Base-by-base conservation (phyloP, 1,139 yeast species). In the Candida sanyaensis region DNA sequence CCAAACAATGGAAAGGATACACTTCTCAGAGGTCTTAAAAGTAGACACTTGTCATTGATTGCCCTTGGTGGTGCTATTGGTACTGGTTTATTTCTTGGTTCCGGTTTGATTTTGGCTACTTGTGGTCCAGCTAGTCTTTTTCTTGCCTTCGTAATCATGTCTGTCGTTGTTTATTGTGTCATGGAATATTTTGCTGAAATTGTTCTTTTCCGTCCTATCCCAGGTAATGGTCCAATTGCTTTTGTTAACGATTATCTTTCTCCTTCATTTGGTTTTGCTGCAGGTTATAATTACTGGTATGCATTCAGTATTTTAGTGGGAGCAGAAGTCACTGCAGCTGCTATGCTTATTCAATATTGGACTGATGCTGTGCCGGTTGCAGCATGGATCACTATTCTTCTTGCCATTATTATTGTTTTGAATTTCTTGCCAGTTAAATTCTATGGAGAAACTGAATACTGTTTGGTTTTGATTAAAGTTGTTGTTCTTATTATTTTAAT, bases 401-500 rank as follows among this genome's bases (percentile, higher is more conserved):
- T 77, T 48, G 75, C 60, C n/a, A 41, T 70, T 4, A 62, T 71
- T 46, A 65, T 76, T n/a, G 53, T 55, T 2, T 58, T 78, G 21
- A 78, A 79, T 53, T 61, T 75, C 59, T 60, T 66, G 41, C 69
- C 80, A 7, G 83, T 84, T 27, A 69, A 66, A 49, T 74, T 71
- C 42, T 84, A 80, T 57, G 89, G 89, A n/a, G 89, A 84, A 58
- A 69, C 84, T 7, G 89, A 84, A 60, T 84, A 81, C 59, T 80
- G 83, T 80, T 72, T 85, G 53, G 88, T 91, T 0, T 66, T 83
- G 30, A 67, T 85, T 49, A 86, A 73, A 50, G 62, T 73, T 51
- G 58, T 72, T 44, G 65, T 73, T 5, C 64, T 72, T 42, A 56
- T 65, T 3, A 76, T 76, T 3, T 65, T 73, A 51, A 69, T 73